phyloP scores from a whole-genome alignment of 225 moss, liverwort and hornwort species.

The Antitrichia curtipendula region DNA sequence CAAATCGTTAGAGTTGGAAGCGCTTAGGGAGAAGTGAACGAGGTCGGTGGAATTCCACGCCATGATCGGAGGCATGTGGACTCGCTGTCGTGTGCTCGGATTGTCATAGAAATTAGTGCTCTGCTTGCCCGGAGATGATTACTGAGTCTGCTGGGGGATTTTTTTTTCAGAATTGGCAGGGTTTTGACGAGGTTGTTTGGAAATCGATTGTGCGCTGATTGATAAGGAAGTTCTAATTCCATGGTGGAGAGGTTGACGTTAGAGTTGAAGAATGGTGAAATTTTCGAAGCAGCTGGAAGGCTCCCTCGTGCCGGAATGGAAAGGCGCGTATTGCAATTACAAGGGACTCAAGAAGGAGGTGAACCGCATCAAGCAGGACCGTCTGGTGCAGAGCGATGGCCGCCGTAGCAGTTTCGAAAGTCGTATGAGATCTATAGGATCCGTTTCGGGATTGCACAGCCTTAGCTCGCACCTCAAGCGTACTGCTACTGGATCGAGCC shows the following conservation, averaged over 20 bases:
- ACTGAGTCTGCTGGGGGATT: not conserved
- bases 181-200: not conserved
- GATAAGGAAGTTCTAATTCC: not conserved
- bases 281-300: slow-evolving; percentile 50
- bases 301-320: slow-evolving; percentile 49
- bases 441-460: slow-evolving; percentile 11
- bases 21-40: not conserved
- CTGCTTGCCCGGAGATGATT: not conserved
- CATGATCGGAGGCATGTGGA: not conserved
- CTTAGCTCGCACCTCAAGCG: slow-evolving; percentile 12
- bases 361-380: slow-evolving; percentile 38
- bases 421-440: slow-evolving; percentile 4
- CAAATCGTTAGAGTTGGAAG: not conserved
- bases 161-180: not conserved
- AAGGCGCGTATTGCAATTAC: slow-evolving; percentile 46
- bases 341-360: slow-evolving; percentile 33
- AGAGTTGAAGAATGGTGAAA: slow-evolving; percentile 36
- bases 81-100: not conserved
- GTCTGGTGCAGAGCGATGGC: slow-evolving; percentile 1
- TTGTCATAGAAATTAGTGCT: not conserved
- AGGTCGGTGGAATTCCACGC: not conserved
- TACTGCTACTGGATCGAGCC: not conserved
- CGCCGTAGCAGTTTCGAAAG: slow-evolving; percentile 14
- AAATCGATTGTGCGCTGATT: not conserved
- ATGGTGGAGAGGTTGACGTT: slow-evolving; percentile 6